A percentile compares a stretch with the other conserved stretches of the same genome.
These are phyloP conservation scores for Botrytis galanthina DNA, from an alignment of 2,329 filamentous ascomycete genomes.

Conservation along the genomic window DNA sequence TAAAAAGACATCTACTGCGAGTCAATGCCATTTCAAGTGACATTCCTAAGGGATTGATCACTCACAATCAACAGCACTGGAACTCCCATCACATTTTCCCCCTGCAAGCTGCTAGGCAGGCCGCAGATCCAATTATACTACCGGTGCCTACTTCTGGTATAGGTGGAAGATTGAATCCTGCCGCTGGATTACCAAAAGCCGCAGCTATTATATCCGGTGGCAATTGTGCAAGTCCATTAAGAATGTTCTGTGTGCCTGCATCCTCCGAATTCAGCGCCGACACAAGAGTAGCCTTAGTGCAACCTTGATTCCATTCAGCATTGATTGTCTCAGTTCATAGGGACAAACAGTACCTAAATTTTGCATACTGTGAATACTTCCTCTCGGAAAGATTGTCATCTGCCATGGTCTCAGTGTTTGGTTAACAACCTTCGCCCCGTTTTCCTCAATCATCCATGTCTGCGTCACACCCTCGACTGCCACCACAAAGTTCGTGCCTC, in stretches of 20 bases:
- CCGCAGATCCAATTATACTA: slow-evolving; percentile 41
- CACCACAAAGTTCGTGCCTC: slow-evolving; percentile 50
- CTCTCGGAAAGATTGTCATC: slow-evolving; percentile 51
- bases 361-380: slow-evolving; percentile 50
- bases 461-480: slow-evolving; percentile 48
- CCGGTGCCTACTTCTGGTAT: slow-evolving; percentile 45
- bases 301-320: slow-evolving; percentile 39
- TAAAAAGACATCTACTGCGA: background rate
- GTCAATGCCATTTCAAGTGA: background rate
- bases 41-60: background rate
- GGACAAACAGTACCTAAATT: slow-evolving; percentile 43
- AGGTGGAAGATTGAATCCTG: slow-evolving; percentile 16
- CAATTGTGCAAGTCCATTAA: slow-evolving; percentile 45
- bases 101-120: slow-evolving; percentile 39
- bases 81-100: background rate
- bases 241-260: slow-evolving; percentile 49
- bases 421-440: slow-evolving; percentile 46
- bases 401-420: slow-evolving; percentile 44
- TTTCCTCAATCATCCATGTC: slow-evolving; percentile 53
- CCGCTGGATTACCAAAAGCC: slow-evolving; percentile 42
- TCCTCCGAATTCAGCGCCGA: slow-evolving; percentile 50
- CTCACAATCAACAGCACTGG: background rate
- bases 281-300: slow-evolving; percentile 48
- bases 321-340: background rate
- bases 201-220: slow-evolving; percentile 45